phyloP scores from a whole-genome alignment of 495 filamentous ascomycete genomes.

The Neurospora sp. region DNA sequence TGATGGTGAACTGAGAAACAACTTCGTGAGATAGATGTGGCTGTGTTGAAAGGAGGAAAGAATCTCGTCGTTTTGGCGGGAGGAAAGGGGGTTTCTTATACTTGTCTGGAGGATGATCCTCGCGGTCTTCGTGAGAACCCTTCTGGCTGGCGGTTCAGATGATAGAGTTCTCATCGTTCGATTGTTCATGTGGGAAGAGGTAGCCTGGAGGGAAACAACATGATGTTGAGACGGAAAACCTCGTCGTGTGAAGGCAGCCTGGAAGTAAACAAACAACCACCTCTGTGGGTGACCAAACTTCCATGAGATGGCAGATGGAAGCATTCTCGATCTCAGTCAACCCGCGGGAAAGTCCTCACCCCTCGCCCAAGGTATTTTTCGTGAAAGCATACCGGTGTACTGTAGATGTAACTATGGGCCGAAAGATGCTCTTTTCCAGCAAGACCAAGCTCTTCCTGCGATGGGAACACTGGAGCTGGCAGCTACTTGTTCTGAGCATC shows the following conservation, averaged over 20 bases:
- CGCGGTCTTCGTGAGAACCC: background rate
- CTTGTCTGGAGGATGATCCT: background rate
- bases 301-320: too few species aligned
- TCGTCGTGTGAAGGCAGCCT: too few species aligned
- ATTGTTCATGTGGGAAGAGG: background rate
- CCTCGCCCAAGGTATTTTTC: too few species aligned
- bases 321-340: too few species aligned
- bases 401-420: too few species aligned
- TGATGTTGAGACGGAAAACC: background rate
- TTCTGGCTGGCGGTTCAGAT: background rate
- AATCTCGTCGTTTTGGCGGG: background rate
- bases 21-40: background rate
- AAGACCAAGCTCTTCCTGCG: too few species aligned
- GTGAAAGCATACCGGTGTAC: too few species aligned
- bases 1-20: background rate
- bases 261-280: too few species aligned
- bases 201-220: background rate
- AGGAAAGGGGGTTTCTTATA: background rate
- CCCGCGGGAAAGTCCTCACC: too few species aligned
- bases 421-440: too few species aligned
- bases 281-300: too few species aligned
- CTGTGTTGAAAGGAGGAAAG: background rate
- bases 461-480: too few species aligned
- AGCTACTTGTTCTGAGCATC: background rate
- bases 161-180: fast-evolving